Evolutionary conservation across 2,329 filamentous ascomycete species (phyloP).

Genomic region (Microascus cirrosus): DNA sequence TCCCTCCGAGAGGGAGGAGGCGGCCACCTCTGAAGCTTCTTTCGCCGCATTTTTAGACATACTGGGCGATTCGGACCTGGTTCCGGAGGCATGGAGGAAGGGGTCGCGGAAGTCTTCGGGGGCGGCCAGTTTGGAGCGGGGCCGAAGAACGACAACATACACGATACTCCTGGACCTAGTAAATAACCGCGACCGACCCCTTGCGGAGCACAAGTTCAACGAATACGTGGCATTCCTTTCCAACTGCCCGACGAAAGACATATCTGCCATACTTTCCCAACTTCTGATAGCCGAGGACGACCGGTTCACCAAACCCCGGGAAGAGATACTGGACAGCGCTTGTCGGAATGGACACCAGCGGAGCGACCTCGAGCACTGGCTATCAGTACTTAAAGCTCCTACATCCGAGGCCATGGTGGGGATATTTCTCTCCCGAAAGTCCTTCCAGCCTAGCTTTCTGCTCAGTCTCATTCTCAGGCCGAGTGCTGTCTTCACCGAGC

Average conservation of each 20-base stretch:
- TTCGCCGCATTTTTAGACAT: too few species aligned
- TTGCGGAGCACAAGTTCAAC: conserved; percentile 1
- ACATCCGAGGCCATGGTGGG: not conserved
- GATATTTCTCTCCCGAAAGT: not conserved
- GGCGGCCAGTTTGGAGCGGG: not conserved
- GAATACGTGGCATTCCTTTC: not conserved
- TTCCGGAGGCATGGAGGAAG: not conserved
- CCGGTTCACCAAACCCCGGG: not conserved
- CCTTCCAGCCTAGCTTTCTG: not conserved
- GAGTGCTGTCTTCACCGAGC: not conserved
- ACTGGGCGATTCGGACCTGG: not conserved
- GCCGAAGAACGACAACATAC: not conserved
- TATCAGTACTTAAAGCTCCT: not conserved
- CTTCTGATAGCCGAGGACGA: not conserved
- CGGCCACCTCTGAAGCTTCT: too few species aligned
- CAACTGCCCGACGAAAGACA: not conserved
- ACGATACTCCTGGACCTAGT: not conserved
- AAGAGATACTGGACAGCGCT: not conserved
- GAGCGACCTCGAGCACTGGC: not conserved
- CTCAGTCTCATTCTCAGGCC: not conserved
- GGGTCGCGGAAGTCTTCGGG: not conserved
- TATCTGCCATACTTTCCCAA: not conserved
- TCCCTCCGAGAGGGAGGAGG: not conserved
- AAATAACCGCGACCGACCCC: not conserved
- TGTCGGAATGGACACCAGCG: not conserved